Base-by-base conservation (phyloP, 331 rosid genomes). In the Pyrus hybrid region DNA sequence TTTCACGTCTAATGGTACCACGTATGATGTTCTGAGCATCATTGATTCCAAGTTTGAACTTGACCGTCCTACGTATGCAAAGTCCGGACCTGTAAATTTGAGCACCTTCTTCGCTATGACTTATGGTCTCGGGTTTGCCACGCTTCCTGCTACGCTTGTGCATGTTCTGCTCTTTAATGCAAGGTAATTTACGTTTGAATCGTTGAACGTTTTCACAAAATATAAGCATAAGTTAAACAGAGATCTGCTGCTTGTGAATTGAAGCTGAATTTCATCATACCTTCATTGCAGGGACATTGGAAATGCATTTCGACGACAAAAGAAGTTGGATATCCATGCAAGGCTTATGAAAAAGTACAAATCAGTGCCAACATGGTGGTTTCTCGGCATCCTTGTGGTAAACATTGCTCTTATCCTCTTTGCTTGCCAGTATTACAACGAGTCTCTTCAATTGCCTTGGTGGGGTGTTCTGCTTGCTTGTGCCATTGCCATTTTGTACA, bases 101-200 rank as follows among this genome's bases (percentile, higher is more conserved):
- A 93, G 98, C 72, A 89, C 97, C 28, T 91, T 93, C 86, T 93
- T 93, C 72, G 91, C 97, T 33, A 83, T 91, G 89, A 88, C 93
- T 28, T 91, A 89, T 79, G 98, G 98, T 66, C 83, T 91, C 67
- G 97, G 97, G 71, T 91, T 93, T 28, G 93, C 96, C 10, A 77
- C 96, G 6, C 92, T 92, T 73, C 58, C 96, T 30, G 92, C 97
- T 66, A 92, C 96, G 4, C 17, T 92, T 54, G 71, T 90, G 60
- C 97, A 92, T 67, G 93, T 92, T 78, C 71, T 90, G n/a, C 86
- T 90, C 63, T 92, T 92, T 71, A 84, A 90, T 79, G 88, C 83
- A 80, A 79, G 97, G 98, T 93, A 87, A 9, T 66, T 32, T 43
- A 64, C 26, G 8, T 41, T 37, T 43, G 17, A 26, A 18, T 25